Percentiles rank a stretch among this genome's conserved stretches.
Evolutionary conservation across 2,329 filamentous ascomycete genomes (phyloP).

Genomic region (Aspergillus neoniger): DNA sequence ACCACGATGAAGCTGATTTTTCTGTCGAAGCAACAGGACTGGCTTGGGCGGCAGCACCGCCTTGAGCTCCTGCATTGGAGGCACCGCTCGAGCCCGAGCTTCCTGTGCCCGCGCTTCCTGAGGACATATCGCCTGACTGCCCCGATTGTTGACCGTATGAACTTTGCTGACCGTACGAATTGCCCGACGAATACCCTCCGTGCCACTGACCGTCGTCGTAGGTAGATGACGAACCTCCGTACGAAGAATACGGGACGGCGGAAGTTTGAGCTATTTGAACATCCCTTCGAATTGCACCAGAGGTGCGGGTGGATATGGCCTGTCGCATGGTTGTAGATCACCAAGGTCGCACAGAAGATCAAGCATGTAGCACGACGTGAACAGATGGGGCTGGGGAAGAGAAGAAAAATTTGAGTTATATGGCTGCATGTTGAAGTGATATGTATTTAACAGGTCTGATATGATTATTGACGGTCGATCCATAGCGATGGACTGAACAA

Average conservation of each 20-base stretch:
- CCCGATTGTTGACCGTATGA: not conserved
- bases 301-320: not conserved
- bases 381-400: not conserved
- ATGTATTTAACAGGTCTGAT: not conserved
- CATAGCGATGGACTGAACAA: not conserved
- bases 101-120: not conserved
- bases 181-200: not conserved
- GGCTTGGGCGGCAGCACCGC: not conserved
- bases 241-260: not conserved
- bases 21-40: not conserved
- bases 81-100: not conserved
- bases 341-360: not conserved
- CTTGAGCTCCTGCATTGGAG: not conserved
- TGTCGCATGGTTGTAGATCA: not conserved
- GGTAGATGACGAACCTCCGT: not conserved
- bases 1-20: not conserved
- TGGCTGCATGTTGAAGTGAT: not conserved
- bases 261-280: conserved; percentile 1
- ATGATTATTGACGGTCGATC: not conserved
- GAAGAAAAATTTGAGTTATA: not conserved
- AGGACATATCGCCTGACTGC: not conserved
- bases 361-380: not conserved
- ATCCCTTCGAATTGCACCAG: not conserved
- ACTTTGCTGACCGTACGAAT: not conserved
- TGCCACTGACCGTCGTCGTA: not conserved